Conservation (phyloP, 495 filamentous ascomycete genomes). For the Penicillium cataractarum region DNA sequence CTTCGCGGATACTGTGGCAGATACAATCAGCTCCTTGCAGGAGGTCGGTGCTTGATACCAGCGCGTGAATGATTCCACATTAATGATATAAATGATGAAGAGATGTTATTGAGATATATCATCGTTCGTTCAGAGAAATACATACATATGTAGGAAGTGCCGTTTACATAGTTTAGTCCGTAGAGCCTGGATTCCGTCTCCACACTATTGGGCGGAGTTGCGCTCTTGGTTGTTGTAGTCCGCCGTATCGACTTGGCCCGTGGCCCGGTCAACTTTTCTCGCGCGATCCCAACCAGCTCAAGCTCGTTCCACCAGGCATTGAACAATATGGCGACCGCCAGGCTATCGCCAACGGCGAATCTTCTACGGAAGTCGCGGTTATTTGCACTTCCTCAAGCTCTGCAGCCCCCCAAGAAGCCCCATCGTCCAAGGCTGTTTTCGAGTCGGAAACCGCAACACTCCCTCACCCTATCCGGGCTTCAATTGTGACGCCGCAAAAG, state of each 20-base stretch:
- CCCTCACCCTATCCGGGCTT: slow-evolving; percentile 78
- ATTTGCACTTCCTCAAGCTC: slow-evolving; percentile 63
- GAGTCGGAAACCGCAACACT: slow-evolving; percentile 70
- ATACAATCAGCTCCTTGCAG: slow-evolving; percentile 58
- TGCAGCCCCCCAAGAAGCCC: slow-evolving; percentile 48
- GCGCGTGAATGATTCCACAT: not conserved
- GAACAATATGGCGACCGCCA: slow-evolving; percentile 52
- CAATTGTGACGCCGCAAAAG: slow-evolving; percentile 76
- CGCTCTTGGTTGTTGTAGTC: slow-evolving; percentile 19
- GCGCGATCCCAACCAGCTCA: slow-evolving; percentile 26
- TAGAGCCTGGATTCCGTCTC: not conserved
- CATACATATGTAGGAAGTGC: not conserved
- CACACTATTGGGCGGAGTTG: slow-evolving; percentile 1
- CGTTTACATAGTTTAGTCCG: too few species aligned
- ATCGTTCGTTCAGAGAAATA: not conserved
- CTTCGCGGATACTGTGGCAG: slow-evolving; percentile 58
- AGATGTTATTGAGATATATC: not conserved
- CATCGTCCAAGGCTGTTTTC: slow-evolving; percentile 44
- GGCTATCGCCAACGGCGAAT: slow-evolving; percentile 63
- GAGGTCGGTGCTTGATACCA: slow-evolving; percentile 42
- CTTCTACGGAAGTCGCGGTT: slow-evolving; percentile 66
- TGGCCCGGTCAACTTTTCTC: slow-evolving; percentile 43
- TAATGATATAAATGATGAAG: not conserved
- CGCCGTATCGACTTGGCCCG: slow-evolving; percentile 26
- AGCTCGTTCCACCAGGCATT: slow-evolving; percentile 28